Percentiles rank a stretch among this genome's conserved stretches.
Conservation (phyloP, 2,329 filamentous ascomycete genomes). For the Xylariomycetidae sp. region DNA sequence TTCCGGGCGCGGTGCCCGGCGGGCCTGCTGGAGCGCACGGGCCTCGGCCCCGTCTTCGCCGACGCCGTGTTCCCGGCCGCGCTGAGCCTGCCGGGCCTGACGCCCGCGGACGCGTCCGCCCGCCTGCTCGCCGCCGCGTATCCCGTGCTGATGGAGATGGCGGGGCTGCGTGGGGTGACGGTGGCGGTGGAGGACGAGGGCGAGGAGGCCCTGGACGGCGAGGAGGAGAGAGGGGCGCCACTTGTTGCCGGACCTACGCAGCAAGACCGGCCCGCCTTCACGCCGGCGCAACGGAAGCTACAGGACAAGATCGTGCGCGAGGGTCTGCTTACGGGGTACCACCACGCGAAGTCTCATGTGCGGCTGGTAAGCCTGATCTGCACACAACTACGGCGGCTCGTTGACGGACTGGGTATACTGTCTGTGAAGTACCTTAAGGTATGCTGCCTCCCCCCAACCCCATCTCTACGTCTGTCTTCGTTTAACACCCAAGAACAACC, state of each 20-base stretch:
- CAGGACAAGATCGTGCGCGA: constrained; percentile 51
- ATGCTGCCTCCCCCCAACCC: constrained; percentile 13
- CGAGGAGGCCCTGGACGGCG: neutral
- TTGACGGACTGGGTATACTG: constrained; percentile 54
- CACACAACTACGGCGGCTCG: constrained; percentile 38
- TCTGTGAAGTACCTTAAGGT: constrained; percentile 64
- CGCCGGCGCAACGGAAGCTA: constrained; percentile 27
- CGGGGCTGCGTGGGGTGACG: constrained; percentile 24
- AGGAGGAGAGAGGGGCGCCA: neutral
- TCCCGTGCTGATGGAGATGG: constrained; percentile 57
- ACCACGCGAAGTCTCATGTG: constrained; percentile 54
- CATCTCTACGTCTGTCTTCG: neutral
- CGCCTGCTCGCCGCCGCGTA: constrained; percentile 60
- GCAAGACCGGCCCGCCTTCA: constrained; percentile 9
- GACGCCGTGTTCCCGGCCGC: constrained; percentile 66
- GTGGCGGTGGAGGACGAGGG: neutral
- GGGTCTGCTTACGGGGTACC: constrained; percentile 48
- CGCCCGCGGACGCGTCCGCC: constrained; percentile 64
- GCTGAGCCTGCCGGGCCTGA: constrained; percentile 71
- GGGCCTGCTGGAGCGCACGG: constrained; percentile 51
- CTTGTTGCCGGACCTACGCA: neutral
- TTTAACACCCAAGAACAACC: no score
- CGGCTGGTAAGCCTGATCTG: constrained; percentile 52
- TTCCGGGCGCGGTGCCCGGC: constrained; percentile 52
- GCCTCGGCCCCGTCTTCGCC: constrained; percentile 62